A percentile compares a stretch with the other conserved stretches of the same genome.
Evolutionary conservation across 1,284 basidiomycete genomes (phyloP).

Genomic region (Tylopilus sp.): DNA sequence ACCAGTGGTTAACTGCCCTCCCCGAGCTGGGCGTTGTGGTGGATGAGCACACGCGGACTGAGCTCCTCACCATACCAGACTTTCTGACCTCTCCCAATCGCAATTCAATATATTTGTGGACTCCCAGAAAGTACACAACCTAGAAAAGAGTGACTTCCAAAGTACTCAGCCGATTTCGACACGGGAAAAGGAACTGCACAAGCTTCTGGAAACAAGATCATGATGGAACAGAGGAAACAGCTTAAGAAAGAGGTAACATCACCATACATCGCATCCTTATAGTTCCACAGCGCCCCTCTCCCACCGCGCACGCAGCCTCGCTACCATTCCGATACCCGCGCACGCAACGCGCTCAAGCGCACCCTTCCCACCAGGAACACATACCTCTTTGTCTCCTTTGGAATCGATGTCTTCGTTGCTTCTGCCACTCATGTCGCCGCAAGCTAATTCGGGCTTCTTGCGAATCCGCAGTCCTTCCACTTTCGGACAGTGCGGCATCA

Average conservation of each 20-base stretch:
- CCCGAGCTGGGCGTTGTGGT: too few species aligned
- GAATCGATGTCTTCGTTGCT: background rate
- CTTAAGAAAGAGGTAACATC: too few species aligned
- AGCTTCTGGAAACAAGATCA: background rate
- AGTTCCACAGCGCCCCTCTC: constrained; percentile 13
- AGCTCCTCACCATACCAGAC: too few species aligned
- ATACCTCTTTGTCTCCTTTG: background rate
- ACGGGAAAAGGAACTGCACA: background rate
- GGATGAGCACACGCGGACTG: too few species aligned
- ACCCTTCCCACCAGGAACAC: background rate
- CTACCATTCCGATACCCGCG: constrained; percentile 26
- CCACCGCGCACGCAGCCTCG: constrained; percentile 34
- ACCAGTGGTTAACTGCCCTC: too few species aligned
- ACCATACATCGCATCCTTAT: background rate
- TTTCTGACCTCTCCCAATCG: background rate
- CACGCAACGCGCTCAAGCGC: constrained; percentile 11
- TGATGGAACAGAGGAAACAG: background rate
- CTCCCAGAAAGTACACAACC: background rate
- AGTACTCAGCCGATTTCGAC: background rate
- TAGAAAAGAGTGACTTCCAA: background rate
- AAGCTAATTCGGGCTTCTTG: background rate
- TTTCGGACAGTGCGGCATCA: constrained; percentile 11
- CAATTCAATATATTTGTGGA: background rate
- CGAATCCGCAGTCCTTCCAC: constrained; percentile 10
- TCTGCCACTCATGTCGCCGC: background rate